Evolutionary conservation across 306 rosid genomes (phyloP), one percentile per base, ranked within the genome.

Genomic region (Gastrolobium bilobum): DNA sequence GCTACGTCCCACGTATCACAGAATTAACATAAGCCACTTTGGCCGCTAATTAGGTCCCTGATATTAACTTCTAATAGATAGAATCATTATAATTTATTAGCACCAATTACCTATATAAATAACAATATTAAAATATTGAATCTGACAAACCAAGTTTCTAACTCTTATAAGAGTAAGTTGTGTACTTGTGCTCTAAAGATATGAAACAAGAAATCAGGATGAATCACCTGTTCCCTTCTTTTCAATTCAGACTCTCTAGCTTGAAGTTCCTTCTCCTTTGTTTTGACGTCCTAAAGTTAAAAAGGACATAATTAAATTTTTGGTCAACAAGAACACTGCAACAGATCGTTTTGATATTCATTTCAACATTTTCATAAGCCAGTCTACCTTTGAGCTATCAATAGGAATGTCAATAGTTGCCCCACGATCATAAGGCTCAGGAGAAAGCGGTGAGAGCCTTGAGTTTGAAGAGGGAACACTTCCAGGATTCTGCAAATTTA

Each of bases 211-310:
- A 42, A 65, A 83, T 62, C 34, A 63, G 44, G 33, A 73, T 71
- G 50, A 85, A 62, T 76, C 86, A 93, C 99, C 92, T 91, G 96
- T 79, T 93, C 99, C 92, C 86, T 93, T 84, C 38, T 91, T 83
- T 68, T 93, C 87, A 95, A 83, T 71, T 95, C 99, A 82, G 94
- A 83, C 76, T 95, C 99, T 89, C 68, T 88, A 46, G 94, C 96
- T 79, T 84, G 87, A 85, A 95, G 98, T 70, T 91, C 94, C 88
- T 78, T 95, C 88, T 95, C 98, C 89, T 90, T 93, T 40, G 90
- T 66, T 81, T 88, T 89, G 71, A 83, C 4, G 81, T 86, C 93
- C 99, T 93, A 80, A 31, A 74, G 58, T 75, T 72, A 39, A 80
- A 56, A 33, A 44, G 37, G 11, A 67, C 64, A 65, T 43, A 68